Percentiles rank a stretch among this genome's conserved stretches.
Conservation (phyloP, 2,329 filamentous ascomycete species). For the Fusarium sp. region DNA sequence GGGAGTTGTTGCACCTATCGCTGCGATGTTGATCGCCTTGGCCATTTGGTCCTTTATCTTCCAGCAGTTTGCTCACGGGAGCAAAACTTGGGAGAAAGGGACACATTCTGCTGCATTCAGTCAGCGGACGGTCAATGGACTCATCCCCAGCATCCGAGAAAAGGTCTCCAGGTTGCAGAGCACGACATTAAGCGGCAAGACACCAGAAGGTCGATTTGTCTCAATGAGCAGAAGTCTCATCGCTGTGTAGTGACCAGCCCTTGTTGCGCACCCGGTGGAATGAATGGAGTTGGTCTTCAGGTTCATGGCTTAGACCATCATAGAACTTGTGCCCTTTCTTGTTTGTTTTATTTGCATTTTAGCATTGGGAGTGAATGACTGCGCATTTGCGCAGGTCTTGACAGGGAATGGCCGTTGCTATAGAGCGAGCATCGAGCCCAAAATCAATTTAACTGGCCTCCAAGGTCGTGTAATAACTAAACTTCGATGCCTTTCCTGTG, state of each 20-base stretch:
- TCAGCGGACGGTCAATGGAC: neutral
- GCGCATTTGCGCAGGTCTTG: slow-evolving; percentile 2
- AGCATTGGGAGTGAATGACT: slow-evolving; percentile 13
- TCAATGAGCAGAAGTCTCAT: slow-evolving; percentile 22
- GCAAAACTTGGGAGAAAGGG: neutral
- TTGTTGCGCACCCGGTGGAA: neutral
- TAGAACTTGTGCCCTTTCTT: slow-evolving; percentile 6
- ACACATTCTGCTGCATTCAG: neutral
- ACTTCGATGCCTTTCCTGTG: neutral
- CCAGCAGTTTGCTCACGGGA: neutral
- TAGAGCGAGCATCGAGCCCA: slow-evolving; percentile 35
- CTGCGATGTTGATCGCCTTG: slow-evolving; percentile 14
- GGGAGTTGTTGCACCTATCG: slow-evolving; percentile 8
- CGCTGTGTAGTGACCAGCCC: slow-evolving; percentile 20
- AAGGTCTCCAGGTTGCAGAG: neutral
- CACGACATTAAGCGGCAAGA: slow-evolving; percentile 6
- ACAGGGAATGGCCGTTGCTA: slow-evolving; percentile 24
- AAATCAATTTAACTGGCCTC: slow-evolving; percentile 32
- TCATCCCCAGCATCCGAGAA: neutral
- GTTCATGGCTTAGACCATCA: neutral
- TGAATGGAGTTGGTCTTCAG: slow-evolving; percentile 1
- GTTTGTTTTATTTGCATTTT: slow-evolving; percentile 21
- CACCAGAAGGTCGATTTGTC: slow-evolving; percentile 15
- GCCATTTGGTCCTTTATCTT: slow-evolving; percentile 17
- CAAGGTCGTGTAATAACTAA: slow-evolving; percentile 13